Evolutionary conservation across 2,329 filamentous ascomycete genomes (phyloP).

Genomic region (Talaromyces sp.): DNA sequence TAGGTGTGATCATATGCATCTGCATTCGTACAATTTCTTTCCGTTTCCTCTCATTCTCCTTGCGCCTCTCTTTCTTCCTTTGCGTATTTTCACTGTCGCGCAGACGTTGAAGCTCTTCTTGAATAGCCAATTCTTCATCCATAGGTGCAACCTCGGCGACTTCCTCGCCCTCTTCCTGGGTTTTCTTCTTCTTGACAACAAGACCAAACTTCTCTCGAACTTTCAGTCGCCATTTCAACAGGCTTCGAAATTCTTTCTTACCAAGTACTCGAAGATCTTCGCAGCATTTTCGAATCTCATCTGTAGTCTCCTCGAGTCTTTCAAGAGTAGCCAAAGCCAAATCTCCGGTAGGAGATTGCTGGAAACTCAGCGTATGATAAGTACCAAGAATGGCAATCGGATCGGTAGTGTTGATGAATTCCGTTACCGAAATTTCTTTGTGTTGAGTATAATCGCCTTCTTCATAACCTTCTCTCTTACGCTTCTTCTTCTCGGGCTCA

Average conservation of each 20-base stretch:
- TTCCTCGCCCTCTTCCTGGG: conserved; percentile 61
- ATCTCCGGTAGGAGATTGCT: conserved; percentile 75
- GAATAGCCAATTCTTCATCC: conserved; percentile 90
- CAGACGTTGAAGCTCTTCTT: conserved; percentile 79
- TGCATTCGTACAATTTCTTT: conserved; percentile 96
- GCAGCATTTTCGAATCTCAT: conserved; percentile 76
- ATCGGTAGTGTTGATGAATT: conserved; percentile 91
- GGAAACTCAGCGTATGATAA: conserved; percentile 79
- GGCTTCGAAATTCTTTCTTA: conserved; percentile 86
- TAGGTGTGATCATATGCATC: conserved; percentile 92
- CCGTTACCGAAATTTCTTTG: conserved; percentile 81
- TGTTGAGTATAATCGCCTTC: conserved; percentile 92
- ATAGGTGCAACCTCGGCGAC: conserved; percentile 81
- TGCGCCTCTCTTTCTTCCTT: conserved; percentile 78
- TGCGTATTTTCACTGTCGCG: conserved; percentile 73
- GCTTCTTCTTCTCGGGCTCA: conserved; percentile 95
- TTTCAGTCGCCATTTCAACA: conserved; percentile 85
- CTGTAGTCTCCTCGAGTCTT: conserved; percentile 80
- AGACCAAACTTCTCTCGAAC: conserved; percentile 90
- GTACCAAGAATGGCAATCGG: conserved; percentile 88
- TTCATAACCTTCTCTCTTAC: conserved; percentile 96
- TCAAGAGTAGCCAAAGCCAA: conserved; percentile 82
- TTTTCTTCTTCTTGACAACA: conserved; percentile 64
- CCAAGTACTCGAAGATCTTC: conserved; percentile 84
- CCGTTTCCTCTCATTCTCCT: conserved; percentile 89